A percentile compares a stretch with the other conserved stretches of the same genome.
Conservation (phyloP, 2,329 filamentous ascomycete genomes). For the Pyrenochaeta sp. region DNA sequence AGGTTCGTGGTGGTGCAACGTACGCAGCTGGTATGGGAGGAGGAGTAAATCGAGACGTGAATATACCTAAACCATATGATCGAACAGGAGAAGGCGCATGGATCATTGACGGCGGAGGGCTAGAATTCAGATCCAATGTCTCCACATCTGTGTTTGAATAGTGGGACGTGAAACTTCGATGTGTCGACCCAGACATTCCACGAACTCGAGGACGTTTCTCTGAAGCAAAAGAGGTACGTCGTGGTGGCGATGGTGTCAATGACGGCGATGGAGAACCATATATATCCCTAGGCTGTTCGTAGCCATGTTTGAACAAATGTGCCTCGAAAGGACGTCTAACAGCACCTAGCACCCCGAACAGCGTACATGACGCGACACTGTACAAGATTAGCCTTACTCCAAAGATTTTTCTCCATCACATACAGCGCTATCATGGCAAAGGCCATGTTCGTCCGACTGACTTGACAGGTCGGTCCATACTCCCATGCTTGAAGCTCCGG, state of each 20-base stretch:
- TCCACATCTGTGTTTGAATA: conserved; percentile 35
- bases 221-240: conserved; percentile 18
- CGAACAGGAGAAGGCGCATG: conserved; percentile 24
- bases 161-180: conserved; percentile 21
- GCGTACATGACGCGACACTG: conserved; percentile 39
- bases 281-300: conserved; percentile 13
- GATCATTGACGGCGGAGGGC: conserved; percentile 26
- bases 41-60: conserved; percentile 36
- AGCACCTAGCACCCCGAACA: conserved; percentile 44
- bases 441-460: conserved; percentile 37
- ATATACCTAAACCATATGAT: conserved; percentile 31
- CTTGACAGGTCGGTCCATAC: conserved; percentile 38
- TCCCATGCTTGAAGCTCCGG: conserved; percentile 39
- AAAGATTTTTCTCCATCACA: conserved; percentile 5
- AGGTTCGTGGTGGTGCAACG: conserved; percentile 16
- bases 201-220: conserved; percentile 18
- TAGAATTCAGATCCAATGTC: conserved; percentile 29
- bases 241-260: conserved; percentile 21
- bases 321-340: conserved; percentile 49
- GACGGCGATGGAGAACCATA: conserved; percentile 26
- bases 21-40: conserved; percentile 37
- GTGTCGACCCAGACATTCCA: conserved; percentile 23
- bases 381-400: background rate
- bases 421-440: conserved; percentile 46
- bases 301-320: conserved; percentile 38